Conservation (phyloP, 225 moss, liverwort and hornwort species). For the Rhytidiadelphus loreus region DNA sequence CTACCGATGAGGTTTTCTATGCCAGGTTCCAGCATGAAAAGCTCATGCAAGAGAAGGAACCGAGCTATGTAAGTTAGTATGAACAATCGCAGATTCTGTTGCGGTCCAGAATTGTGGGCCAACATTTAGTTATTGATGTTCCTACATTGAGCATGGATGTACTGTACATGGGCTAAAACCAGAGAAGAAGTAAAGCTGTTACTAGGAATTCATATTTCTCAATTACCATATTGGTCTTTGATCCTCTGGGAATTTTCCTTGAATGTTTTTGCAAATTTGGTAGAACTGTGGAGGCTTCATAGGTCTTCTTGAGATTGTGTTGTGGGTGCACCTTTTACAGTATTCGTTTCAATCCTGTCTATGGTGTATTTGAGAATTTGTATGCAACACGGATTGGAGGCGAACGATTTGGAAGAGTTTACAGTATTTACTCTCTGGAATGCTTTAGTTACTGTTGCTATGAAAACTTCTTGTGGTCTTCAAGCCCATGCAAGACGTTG, state of each 20-base stretch:
- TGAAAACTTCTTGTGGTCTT: background rate
- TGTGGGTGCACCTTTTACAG: background rate
- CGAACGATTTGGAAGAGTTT: background rate
- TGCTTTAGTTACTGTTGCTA: background rate
- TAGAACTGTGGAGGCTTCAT: background rate
- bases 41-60: background rate
- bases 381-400: background rate
- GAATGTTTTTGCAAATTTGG: background rate
- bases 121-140: constrained; percentile 1
- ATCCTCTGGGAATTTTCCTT: no score
- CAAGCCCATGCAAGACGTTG: background rate
- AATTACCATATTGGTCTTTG: background rate
- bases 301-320: background rate
- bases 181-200: constrained; percentile 1
- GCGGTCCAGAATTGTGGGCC: background rate
- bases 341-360: background rate
- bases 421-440: background rate
- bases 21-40: constrained; percentile 26
- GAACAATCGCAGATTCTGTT: background rate
- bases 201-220: background rate
- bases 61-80: background rate
- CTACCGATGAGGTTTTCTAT: constrained; percentile 42
- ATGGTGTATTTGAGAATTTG: background rate
- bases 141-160: background rate
- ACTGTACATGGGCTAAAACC: constrained; percentile 15